Conservation (phyloP, 2,329 filamentous ascomycete species). For the Fusarium globosum region DNA sequence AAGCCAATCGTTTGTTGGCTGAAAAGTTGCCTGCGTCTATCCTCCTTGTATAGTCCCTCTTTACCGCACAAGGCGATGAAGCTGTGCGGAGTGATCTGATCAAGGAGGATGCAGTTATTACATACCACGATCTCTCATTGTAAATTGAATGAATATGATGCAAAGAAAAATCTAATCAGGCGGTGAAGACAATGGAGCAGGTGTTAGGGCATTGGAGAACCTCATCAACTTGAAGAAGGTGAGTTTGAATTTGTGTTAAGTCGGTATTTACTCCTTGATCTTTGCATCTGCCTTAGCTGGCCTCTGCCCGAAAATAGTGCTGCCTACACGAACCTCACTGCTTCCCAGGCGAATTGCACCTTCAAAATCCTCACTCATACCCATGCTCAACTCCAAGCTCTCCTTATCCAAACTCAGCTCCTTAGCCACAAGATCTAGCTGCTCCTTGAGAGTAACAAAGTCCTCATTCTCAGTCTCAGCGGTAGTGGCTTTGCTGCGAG, state of each 20-base stretch:
- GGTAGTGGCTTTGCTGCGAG: slow-evolving; percentile 78
- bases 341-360: slow-evolving; percentile 86
- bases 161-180: neutral
- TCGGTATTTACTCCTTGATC: slow-evolving; percentile 60
- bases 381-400: slow-evolving; percentile 91
- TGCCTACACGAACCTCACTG: slow-evolving; percentile 90
- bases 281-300: slow-evolving; percentile 83
- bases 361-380: slow-evolving; percentile 98
- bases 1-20: slow-evolving; percentile 32
- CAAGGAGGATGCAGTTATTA: slow-evolving; percentile 39
- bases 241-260: neutral
- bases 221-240: neutral
- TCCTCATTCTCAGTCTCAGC: slow-evolving; percentile 90
- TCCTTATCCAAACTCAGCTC: slow-evolving; percentile 60
- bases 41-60: slow-evolving; percentile 19
- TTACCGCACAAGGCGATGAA: slow-evolving; percentile 16
- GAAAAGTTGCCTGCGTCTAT: slow-evolving; percentile 33
- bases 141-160: slow-evolving; percentile 30
- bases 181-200: neutral
- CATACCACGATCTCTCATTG: slow-evolving; percentile 42
- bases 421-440: slow-evolving; percentile 75
- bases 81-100: slow-evolving; percentile 30
- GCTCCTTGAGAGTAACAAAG: slow-evolving; percentile 75
- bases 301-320: slow-evolving; percentile 90
- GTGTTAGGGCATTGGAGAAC: neutral